Conservation (phyloP, 805 yeast species). For the Candida tibetensis region DNA sequence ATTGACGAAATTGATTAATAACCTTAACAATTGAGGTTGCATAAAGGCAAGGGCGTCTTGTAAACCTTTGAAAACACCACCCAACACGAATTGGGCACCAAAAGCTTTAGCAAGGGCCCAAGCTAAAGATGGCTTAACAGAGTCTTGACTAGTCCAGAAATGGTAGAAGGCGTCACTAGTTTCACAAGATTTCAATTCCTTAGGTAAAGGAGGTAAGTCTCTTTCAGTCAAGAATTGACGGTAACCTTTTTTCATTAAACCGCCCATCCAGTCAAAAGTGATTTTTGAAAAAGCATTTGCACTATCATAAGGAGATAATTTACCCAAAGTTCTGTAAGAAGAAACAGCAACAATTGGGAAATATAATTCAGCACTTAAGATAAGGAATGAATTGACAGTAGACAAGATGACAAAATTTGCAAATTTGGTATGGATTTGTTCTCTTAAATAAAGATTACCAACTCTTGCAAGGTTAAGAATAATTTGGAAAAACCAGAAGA, state of each 20-base stretch:
- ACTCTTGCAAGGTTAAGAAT: conserved; percentile 48
- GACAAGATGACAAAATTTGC: conserved; percentile 32
- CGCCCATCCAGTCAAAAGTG: conserved; percentile 90
- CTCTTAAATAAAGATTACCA: conserved; percentile 39
- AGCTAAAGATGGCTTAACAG: conserved; percentile 48
- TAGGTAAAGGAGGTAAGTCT: conserved; percentile 82
- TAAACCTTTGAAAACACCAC: conserved; percentile 66
- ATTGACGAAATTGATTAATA: conserved; percentile 54
- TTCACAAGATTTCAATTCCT: conserved; percentile 53
- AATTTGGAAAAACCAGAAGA: conserved; percentile 68
- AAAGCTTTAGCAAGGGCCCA: conserved; percentile 67
- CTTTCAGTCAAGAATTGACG: conserved; percentile 49
- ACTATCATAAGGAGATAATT: conserved; percentile 42
- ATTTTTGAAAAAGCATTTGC: conserved; percentile 66
- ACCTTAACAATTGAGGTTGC: conserved; percentile 78
- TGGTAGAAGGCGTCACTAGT: conserved; percentile 49
- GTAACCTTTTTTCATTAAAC: conserved; percentile 76
- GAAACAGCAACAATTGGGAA: conserved; percentile 29
- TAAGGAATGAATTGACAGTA: conserved; percentile 36
- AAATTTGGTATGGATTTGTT: conserved; percentile 32
- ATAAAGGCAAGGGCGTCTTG: conserved; percentile 80
- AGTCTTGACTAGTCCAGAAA: conserved; percentile 59
- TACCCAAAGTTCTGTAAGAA: conserved; percentile 1
- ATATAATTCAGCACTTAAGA: conserved; percentile 45
- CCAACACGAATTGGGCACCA: conserved; percentile 67